phyloP scores from a whole-genome alignment of 257 asterid species.

The Ocimum tenuiflorum region DNA sequence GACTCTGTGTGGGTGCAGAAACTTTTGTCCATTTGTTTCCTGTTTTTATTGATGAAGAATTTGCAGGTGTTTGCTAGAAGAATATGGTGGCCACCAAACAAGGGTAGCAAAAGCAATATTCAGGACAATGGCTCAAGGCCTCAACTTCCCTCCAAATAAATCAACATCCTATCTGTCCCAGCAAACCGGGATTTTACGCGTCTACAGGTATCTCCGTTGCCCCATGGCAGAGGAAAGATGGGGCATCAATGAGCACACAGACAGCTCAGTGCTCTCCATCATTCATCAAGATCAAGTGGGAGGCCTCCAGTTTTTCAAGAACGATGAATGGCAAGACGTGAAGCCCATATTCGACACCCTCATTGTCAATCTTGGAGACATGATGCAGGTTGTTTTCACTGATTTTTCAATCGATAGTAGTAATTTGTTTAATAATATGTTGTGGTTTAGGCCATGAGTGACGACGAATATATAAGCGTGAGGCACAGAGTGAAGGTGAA shows the following conservation, averaged over 20 bases:
- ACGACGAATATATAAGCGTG: slow-evolving; percentile 50
- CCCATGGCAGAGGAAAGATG: slow-evolving; percentile 32
- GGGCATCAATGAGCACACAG: slow-evolving; percentile 78
- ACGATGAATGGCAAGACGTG: slow-evolving; percentile 58
- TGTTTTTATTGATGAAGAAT: background rate
- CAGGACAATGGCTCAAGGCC: slow-evolving; percentile 37
- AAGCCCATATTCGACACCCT: slow-evolving; percentile 47
- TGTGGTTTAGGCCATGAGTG: slow-evolving; percentile 53
- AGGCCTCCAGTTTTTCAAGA: slow-evolving; percentile 65
- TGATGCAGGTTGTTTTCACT: slow-evolving; percentile 59
- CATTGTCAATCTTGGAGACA: slow-evolving; percentile 73
- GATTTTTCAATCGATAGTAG: no score
- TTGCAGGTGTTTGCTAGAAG: slow-evolving; percentile 48
- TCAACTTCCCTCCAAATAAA: slow-evolving; percentile 30
- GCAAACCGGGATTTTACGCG: slow-evolving; percentile 51
- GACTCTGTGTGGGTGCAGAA: no score
- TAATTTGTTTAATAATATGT: no score
- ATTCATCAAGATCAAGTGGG: slow-evolving; percentile 79
- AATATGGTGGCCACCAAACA: slow-evolving; percentile 56
- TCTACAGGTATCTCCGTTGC: slow-evolving; percentile 69
- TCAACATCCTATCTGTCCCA: slow-evolving; percentile 44
- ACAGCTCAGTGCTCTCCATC: slow-evolving; percentile 69
- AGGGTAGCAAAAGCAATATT: slow-evolving; percentile 49
- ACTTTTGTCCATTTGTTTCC: no score
- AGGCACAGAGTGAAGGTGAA: slow-evolving; percentile 70